Evolutionary conservation across 139 green algal species (phyloP).

Genomic region (Haematococcus lacustris): DNA sequence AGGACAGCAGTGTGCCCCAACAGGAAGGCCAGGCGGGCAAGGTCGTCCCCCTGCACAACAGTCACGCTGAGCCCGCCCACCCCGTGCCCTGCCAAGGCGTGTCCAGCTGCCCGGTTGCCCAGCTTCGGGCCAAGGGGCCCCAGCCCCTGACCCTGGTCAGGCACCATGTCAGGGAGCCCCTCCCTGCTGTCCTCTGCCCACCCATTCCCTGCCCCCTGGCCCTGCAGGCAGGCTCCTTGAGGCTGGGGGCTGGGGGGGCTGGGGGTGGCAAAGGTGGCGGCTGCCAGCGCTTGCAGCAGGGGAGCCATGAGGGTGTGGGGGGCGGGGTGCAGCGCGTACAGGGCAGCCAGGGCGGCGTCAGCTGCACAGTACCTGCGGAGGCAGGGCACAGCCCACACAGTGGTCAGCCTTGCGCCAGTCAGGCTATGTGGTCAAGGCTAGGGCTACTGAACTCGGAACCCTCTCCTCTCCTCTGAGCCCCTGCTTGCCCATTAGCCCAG

Average conservation of each 20-base stretch:
- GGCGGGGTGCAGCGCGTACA: slow-evolving; percentile 75
- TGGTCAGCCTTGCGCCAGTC: neutral
- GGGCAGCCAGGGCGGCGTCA: slow-evolving; percentile 61
- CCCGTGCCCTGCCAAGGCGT: neutral
- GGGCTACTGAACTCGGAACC: neutral
- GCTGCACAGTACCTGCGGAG: slow-evolving; percentile 58
- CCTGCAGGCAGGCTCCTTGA: too few species aligned
- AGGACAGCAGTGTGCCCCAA: slow-evolving; percentile 50
- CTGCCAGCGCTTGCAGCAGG: slow-evolving; percentile 5
- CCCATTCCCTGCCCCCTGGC: too few species aligned
- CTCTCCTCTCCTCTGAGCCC: neutral
- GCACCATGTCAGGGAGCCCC: too few species aligned
- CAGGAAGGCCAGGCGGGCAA: slow-evolving; percentile 68
- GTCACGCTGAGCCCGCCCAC: neutral
- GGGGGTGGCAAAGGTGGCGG: neutral
- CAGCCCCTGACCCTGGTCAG: too few species aligned
- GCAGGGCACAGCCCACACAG: neutral
- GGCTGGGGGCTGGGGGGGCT: too few species aligned
- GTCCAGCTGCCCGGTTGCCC: too few species aligned
- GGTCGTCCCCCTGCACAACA: neutral
- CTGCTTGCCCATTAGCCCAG: too few species aligned
- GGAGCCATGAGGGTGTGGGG: slow-evolving; percentile 49
- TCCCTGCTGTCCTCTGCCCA: too few species aligned
- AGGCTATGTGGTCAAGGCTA: neutral
- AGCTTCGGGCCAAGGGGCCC: too few species aligned